Evolutionary conservation across 768 basidiomycete genomes (phyloP).

Genomic region (Leccinum barrowsii): DNA sequence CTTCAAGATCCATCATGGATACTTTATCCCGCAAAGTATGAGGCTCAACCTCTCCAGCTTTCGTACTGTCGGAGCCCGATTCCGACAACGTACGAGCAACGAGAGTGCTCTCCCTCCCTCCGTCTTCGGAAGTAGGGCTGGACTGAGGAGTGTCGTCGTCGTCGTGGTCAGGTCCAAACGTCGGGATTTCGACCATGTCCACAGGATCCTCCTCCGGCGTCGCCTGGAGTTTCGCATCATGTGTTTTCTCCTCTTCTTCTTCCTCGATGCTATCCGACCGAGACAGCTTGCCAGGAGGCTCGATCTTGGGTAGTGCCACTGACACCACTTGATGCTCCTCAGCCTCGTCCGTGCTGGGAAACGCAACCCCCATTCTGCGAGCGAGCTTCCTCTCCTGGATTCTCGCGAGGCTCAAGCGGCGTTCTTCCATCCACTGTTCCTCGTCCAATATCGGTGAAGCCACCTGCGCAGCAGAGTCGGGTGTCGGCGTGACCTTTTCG

Average conservation of each 20-base stretch:
- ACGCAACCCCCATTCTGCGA: constrained; percentile 28
- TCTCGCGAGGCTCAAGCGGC: constrained; percentile 29
- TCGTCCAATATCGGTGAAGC: constrained; percentile 20
- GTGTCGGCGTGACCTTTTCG: constrained; percentile 15
- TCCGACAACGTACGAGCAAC: constrained; percentile 27
- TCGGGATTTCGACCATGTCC: constrained; percentile 1
- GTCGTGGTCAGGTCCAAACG: not conserved
- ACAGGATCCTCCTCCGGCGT: not conserved
- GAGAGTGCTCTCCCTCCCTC: constrained; percentile 23
- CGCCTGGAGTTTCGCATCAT: constrained; percentile 7
- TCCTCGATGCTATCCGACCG: constrained; percentile 34
- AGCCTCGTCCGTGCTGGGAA: constrained; percentile 10
- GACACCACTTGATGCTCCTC: constrained; percentile 12
- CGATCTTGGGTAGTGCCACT: constrained; percentile 17
- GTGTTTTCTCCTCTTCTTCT: constrained; percentile 27
- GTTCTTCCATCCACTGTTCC: constrained; percentile 36
- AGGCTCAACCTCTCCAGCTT: constrained; percentile 23
- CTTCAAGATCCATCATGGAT: constrained; percentile 25
- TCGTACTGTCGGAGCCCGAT: constrained; percentile 27
- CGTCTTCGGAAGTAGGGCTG: constrained; percentile 11
- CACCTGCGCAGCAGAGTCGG: constrained; percentile 4
- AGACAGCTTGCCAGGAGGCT: constrained; percentile 21
- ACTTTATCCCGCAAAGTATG: constrained; percentile 27
- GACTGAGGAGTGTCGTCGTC: constrained; percentile 2
- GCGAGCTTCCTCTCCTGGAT: constrained; percentile 33